Conservation (phyloP, 352 stramenopile species). For the Plasmopara muralis region DNA sequence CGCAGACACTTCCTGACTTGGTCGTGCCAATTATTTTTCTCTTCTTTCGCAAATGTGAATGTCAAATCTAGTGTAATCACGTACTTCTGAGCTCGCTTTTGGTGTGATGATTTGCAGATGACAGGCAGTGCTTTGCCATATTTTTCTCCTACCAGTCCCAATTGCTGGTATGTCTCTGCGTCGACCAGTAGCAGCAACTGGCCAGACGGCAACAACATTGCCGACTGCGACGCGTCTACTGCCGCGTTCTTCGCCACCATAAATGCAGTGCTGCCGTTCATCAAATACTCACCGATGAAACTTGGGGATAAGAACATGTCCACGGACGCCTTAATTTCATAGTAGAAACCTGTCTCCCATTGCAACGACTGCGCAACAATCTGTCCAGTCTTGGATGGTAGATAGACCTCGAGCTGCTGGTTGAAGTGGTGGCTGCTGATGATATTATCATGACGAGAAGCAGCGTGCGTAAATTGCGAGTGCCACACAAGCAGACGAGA, state of each 20-base stretch:
- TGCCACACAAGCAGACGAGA: constrained; percentile 59
- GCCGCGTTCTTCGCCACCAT: constrained; percentile 77
- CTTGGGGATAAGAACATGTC: constrained; percentile 45
- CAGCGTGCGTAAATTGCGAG: constrained; percentile 34
- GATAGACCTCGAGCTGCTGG: constrained; percentile 68
- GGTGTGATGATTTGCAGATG: constrained; percentile 15
- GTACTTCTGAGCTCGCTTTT: constrained; percentile 41
- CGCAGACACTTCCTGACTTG: constrained; percentile 41
- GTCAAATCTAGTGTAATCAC: constrained; percentile 59
- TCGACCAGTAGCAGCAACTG: constrained; percentile 70
- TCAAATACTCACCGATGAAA: constrained; percentile 62
- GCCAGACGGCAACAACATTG: constrained; percentile 54
- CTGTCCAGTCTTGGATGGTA: constrained; percentile 31
- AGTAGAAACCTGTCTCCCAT: constrained; percentile 82
- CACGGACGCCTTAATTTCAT: constrained; percentile 52
- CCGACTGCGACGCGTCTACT: constrained; percentile 44
- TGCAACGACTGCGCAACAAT: constrained; percentile 42
- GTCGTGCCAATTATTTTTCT: constrained; percentile 19
- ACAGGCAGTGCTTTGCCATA: constrained; percentile 36
- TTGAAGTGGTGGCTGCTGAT: constrained; percentile 44
- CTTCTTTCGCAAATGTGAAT: constrained; percentile 25
- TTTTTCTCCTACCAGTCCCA: constrained; percentile 63
- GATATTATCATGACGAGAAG: constrained; percentile 44
- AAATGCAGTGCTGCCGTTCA: constrained; percentile 36
- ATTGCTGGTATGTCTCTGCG: constrained; percentile 53